phyloP scores from a whole-genome alignment of 1,139 yeast genomes.

The Meyerozyma elateridarum region DNA sequence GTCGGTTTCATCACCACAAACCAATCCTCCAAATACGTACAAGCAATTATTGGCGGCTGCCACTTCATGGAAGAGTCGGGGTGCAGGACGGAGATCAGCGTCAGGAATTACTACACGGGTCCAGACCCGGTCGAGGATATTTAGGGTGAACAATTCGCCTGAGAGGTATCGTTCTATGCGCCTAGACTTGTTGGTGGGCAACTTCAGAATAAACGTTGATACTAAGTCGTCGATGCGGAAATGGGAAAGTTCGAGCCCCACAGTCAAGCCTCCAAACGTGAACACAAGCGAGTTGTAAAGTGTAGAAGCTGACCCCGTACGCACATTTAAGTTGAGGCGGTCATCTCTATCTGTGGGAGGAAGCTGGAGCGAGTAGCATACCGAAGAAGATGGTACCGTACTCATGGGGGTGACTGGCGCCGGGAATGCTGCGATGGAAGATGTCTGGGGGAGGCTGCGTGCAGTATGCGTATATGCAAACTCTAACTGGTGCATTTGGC shows the following conservation, averaged over 20 bases:
- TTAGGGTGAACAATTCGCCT: constrained; percentile 52
- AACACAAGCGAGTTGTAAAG: constrained; percentile 55
- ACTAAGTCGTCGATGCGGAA: constrained; percentile 30
- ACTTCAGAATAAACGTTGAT: constrained; percentile 24
- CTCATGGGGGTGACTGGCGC: constrained; percentile 31
- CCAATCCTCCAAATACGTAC: constrained; percentile 62
- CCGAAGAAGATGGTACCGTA: constrained; percentile 45
- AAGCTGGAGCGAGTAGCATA: constrained; percentile 42
- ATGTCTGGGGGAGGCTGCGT: too few relatives aligned
- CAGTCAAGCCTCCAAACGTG: constrained; percentile 65
- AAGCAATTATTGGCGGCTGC: constrained; percentile 44
- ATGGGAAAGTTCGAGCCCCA: constrained; percentile 46
- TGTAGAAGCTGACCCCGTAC: constrained; percentile 65
- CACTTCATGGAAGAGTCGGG: constrained; percentile 59
- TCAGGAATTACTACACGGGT: constrained; percentile 24
- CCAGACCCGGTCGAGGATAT: constrained; percentile 58
- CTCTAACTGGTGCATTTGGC: too few relatives aligned
- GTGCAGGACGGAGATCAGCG: constrained; percentile 33
- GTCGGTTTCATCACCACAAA: constrained; percentile 17
- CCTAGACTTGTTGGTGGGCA: constrained; percentile 22
- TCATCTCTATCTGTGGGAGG: constrained; percentile 47
- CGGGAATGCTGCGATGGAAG: not conserved
- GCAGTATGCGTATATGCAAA: too few relatives aligned
- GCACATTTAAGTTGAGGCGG: constrained; percentile 45
- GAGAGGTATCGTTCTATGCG: constrained; percentile 44